Conservation (phyloP, 345 rosid species). For the Citrus hindsii region DNA sequence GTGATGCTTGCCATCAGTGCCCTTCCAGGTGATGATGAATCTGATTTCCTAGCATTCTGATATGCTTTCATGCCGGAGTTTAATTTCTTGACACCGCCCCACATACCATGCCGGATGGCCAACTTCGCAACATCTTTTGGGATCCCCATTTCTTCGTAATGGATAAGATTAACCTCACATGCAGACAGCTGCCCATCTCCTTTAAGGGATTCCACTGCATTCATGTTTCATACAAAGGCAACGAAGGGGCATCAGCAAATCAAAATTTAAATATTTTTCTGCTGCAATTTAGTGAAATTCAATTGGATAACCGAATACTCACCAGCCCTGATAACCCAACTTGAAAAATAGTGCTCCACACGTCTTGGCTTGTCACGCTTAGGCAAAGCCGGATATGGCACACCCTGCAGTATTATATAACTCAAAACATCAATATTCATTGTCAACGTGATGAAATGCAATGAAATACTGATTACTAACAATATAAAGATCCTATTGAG, state of each 20-base stretch:
- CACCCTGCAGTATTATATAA: conserved; percentile 44
- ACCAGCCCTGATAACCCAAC: conserved; percentile 94
- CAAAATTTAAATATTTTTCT: not conserved
- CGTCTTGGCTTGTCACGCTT: conserved; percentile 91
- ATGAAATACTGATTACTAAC: not conserved
- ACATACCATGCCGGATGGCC: conserved; percentile 94
- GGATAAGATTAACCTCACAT: conserved; percentile 85
- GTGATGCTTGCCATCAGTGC: conserved; percentile 70
- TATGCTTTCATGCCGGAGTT: conserved; percentile 82
- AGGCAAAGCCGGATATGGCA: conserved; percentile 58
- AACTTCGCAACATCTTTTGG: conserved; percentile 96
- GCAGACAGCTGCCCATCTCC: conserved; percentile 81
- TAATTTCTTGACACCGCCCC: conserved; percentile 92
- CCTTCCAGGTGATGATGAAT: conserved; percentile 55
- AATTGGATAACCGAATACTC: conserved; percentile 11
- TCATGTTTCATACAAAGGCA: conserved; percentile 6
- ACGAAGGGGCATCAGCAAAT: not conserved
- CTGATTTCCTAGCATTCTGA: conserved; percentile 68
- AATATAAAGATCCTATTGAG: not conserved
- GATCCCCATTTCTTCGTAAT: conserved; percentile 96
- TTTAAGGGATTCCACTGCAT: conserved; percentile 82
- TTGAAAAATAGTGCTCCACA: conserved; percentile 81
- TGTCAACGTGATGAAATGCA: not conserved
- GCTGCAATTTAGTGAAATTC: not conserved
- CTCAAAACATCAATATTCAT: conserved; percentile 8